Evolutionary conservation across 495 filamentous ascomycete genomes (phyloP).

Genomic region (Neurospora sp.): DNA sequence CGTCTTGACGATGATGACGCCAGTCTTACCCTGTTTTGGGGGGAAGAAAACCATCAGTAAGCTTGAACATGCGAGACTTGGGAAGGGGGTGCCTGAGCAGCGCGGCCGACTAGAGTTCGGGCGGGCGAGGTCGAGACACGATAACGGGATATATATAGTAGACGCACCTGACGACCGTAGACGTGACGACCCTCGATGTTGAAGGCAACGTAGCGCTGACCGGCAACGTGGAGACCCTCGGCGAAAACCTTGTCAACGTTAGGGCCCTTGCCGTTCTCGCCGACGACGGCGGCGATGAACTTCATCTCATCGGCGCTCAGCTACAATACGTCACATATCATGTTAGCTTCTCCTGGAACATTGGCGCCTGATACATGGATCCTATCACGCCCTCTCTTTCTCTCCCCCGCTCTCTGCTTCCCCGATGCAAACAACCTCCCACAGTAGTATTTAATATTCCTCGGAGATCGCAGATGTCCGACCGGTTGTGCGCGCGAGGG

Average conservation of each 20-base stretch:
- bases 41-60: background rate
- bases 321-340: constrained; percentile 25
- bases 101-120: too few species aligned
- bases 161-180: constrained; percentile 73
- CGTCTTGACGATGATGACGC: constrained; percentile 71
- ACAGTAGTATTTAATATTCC: background rate
- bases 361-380: background rate
- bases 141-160: background rate
- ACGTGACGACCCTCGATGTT: constrained; percentile 66
- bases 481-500: background rate
- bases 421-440: background rate
- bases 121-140: background rate
- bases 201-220: constrained; percentile 61
- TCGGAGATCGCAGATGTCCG: background rate
- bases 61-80: background rate
- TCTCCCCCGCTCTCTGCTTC: background rate
- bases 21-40: constrained; percentile 62
- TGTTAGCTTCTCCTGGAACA: background rate
- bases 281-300: constrained; percentile 34
- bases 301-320: constrained; percentile 51
- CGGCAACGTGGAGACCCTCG: constrained; percentile 60
- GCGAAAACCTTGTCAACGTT: constrained; percentile 37
- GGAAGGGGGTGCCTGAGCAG: too few species aligned
- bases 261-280: constrained; percentile 26
- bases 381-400: background rate